Percentiles rank a stretch among this genome's conserved stretches.
phyloP scores from a whole-genome alignment of 2,329 filamentous ascomycete genomes.

The Neospermospora avenae region DNA sequence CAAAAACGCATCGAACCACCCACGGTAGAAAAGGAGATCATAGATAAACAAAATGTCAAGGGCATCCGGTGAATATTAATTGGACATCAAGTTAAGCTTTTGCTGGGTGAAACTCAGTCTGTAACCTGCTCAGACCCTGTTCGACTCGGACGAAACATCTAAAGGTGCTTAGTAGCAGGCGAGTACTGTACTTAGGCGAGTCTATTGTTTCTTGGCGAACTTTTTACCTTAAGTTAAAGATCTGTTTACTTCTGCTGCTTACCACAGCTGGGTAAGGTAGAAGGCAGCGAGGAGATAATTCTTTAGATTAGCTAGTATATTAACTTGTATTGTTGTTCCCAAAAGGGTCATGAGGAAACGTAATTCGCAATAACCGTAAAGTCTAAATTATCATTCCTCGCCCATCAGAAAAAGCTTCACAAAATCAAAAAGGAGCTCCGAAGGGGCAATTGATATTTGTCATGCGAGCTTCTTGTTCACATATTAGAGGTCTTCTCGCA shows the following conservation, averaged over 20 bases:
- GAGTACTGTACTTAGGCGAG: no score
- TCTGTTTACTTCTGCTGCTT: neutral
- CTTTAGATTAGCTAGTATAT: no score
- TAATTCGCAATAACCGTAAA: no score
- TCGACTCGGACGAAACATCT: neutral
- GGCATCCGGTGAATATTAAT: neutral
- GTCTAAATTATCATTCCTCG: no score
- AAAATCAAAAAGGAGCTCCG: no score
- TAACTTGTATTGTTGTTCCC: no score
- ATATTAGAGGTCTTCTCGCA: no score
- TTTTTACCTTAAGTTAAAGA: neutral
- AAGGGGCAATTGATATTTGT: no score
- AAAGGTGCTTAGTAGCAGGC: no score
- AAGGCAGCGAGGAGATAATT: neutral
- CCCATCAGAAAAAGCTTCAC: no score
- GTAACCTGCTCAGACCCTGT: constrained; percentile 1
- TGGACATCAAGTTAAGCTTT: neutral
- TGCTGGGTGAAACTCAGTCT: neutral
- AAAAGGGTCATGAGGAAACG: no score
- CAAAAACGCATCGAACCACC: neutral
- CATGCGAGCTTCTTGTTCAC: no score
- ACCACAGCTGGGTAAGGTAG: neutral
- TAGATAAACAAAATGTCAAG: neutral
- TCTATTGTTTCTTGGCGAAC: neutral
- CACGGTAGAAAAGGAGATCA: neutral